Evolutionary conservation across 257 asterid species (phyloP).

Genomic region (Orobanche coerulescens): DNA sequence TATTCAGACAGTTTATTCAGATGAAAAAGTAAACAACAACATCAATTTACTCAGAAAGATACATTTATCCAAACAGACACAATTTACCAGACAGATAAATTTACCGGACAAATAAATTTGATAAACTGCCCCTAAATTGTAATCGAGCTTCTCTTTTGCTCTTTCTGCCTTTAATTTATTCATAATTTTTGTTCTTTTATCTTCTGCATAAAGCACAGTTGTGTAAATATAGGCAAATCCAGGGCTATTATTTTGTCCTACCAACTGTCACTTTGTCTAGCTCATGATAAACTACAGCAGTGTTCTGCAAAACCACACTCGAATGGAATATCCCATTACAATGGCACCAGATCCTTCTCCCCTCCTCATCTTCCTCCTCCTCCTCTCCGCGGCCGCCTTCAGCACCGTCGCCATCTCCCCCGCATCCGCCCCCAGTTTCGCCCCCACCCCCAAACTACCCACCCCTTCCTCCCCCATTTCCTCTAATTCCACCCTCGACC

Average conservation of each 20-base stretch:
- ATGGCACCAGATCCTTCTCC: slow-evolving; percentile 25
- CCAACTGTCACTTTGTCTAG: slow-evolving; percentile 29
- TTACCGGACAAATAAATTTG: no score
- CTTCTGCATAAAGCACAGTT: background rate
- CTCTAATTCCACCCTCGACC: slow-evolving; percentile 68
- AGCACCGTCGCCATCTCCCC: slow-evolving; percentile 25
- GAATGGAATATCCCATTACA: slow-evolving; percentile 6
- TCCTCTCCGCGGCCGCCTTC: slow-evolving; percentile 25
- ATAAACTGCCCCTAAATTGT: no score
- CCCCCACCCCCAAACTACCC: slow-evolving; percentile 25
- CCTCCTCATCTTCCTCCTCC: slow-evolving; percentile 25
- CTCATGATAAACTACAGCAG: slow-evolving; percentile 3
- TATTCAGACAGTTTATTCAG: no score
- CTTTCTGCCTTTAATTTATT: background rate
- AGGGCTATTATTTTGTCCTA: slow-evolving; percentile 18
- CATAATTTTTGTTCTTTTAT: background rate
- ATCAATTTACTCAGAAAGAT: no score
- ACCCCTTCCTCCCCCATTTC: slow-evolving; percentile 30
- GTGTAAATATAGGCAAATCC: slow-evolving; percentile 27
- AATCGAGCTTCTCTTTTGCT: background rate
- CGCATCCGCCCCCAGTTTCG: slow-evolving; percentile 19
- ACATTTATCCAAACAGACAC: no score
- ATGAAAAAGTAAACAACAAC: no score
- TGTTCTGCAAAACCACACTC: slow-evolving; percentile 3
- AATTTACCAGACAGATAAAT: no score